phyloP scores from a whole-genome alignment of 129 eudicot genomes.

The Ambrosia artemisiifolia region DNA sequence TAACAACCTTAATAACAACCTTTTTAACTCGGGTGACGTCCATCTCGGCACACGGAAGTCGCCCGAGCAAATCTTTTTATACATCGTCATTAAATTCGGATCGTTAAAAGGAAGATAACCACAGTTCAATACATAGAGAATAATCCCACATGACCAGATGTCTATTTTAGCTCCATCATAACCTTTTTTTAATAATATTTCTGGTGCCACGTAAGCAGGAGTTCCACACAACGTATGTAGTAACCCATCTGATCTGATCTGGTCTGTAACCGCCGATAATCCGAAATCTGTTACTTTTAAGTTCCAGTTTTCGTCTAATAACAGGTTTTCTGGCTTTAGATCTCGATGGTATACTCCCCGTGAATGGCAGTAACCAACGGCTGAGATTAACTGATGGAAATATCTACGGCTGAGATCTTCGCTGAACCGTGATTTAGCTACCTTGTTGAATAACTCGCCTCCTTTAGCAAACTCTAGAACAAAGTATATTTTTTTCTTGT shows the following conservation, averaged over 20 bases:
- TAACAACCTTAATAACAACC: slow-evolving; percentile 23
- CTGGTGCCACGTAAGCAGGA: slow-evolving; percentile 51
- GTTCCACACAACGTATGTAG: slow-evolving; percentile 46
- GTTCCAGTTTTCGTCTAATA: slow-evolving; percentile 42
- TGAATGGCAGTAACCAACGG: slow-evolving; percentile 42
- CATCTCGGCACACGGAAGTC: slow-evolving; percentile 35
- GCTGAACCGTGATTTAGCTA: slow-evolving; percentile 28
- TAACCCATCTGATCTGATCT: slow-evolving; percentile 38
- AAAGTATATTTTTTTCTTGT: slow-evolving; percentile 39
- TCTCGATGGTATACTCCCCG: slow-evolving; percentile 55
- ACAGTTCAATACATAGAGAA: slow-evolving; percentile 42
- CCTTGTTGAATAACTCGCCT: slow-evolving; percentile 40
- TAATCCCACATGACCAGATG: slow-evolving; percentile 64
- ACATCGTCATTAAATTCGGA: slow-evolving; percentile 43
- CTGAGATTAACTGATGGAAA: slow-evolving; percentile 41
- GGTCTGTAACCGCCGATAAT: slow-evolving; percentile 38
- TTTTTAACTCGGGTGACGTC: slow-evolving; percentile 32
- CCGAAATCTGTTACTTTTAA: slow-evolving; percentile 52
- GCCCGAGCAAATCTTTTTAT: slow-evolving; percentile 33
- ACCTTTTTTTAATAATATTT: slow-evolving; percentile 36
- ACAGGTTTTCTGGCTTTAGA: slow-evolving; percentile 47
- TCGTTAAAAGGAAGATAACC: slow-evolving; percentile 59
- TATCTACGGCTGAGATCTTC: slow-evolving; percentile 39
- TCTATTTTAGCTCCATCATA: slow-evolving; percentile 54
- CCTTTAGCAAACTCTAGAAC: slow-evolving; percentile 41